Conservation (phyloP, 169 alveolate species). For the Babesia divergens region DNA sequence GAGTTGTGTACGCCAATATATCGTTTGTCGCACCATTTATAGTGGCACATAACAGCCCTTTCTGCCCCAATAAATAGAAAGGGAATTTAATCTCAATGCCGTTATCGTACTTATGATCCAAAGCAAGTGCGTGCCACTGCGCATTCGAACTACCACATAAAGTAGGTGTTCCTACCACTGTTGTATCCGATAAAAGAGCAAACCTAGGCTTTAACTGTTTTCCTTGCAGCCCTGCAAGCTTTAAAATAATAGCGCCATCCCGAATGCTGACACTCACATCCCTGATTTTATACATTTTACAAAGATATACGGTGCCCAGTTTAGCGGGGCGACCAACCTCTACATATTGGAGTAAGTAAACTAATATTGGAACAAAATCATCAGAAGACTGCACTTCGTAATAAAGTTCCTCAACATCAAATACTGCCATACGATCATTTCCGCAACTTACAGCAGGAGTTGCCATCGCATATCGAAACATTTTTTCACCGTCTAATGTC, state of each 20-base stretch:
- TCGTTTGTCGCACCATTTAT: neutral
- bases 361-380: neutral
- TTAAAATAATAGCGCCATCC: neutral
- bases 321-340: too few species aligned
- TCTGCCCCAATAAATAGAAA: constrained; percentile 4
- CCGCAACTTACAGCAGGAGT: constrained; percentile 10
- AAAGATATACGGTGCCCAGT: neutral
- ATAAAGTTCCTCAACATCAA: neutral
- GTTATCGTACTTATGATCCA: neutral
- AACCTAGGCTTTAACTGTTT: neutral
- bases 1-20: neutral
- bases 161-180: neutral
- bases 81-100: constrained; percentile 12
- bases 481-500: neutral
- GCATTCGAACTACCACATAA: constrained; percentile 18
- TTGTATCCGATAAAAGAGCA: neutral
- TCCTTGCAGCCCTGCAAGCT: neutral
- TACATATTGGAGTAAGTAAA: too few species aligned
- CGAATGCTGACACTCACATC: neutral
- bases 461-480: neutral
- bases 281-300: neutral
- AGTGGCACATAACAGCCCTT: constrained; percentile 30
- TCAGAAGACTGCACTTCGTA: too few species aligned
- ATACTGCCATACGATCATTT: neutral
- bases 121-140: constrained; percentile 8